phyloP scores from a whole-genome alignment of 2,329 filamentous ascomycete genomes.

The Nemania sp. region DNA sequence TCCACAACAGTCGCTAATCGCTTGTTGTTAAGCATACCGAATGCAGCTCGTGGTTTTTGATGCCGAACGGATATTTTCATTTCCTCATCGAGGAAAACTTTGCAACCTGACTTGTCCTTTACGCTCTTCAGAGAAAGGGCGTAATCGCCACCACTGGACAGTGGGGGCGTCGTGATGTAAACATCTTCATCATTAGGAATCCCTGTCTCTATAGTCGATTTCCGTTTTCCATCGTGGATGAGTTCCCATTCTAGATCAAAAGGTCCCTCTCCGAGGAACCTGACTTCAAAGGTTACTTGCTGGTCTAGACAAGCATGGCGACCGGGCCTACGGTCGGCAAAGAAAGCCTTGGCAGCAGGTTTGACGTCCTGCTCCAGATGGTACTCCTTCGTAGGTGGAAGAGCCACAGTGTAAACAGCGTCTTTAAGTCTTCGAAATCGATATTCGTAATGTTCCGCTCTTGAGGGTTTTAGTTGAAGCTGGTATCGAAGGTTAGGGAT shows the following conservation, averaged over 20 bases:
- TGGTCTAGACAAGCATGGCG: conserved; percentile 86
- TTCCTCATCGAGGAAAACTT: conserved; percentile 85
- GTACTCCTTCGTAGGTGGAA: conserved; percentile 48
- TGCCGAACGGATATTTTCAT: conserved; percentile 87
- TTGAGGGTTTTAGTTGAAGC: conserved; percentile 82
- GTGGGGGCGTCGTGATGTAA: conserved; percentile 78
- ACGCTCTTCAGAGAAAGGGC: conserved; percentile 86
- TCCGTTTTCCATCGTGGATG: conserved; percentile 87
- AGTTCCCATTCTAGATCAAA: conserved; percentile 94
- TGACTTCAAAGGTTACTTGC: conserved; percentile 78
- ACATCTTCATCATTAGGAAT: conserved; percentile 72
- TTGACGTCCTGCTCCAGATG: conserved; percentile 88
- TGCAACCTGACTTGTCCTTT: conserved; percentile 87
- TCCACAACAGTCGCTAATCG: conserved; percentile 81
- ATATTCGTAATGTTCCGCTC: conserved; percentile 89
- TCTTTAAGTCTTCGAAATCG: conserved; percentile 85
- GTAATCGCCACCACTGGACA: conserved; percentile 89
- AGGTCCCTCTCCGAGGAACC: conserved; percentile 83
- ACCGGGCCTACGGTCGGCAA: conserved; percentile 65
- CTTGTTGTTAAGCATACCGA: conserved; percentile 87
- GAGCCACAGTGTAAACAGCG: conserved; percentile 76
- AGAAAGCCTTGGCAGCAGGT: conserved; percentile 85
- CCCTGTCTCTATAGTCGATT: conserved; percentile 72
- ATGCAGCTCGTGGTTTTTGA: conserved; percentile 87
- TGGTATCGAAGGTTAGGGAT: conserved; percentile 83